A percentile compares a stretch with the other conserved stretches of the same genome.
phyloP scores from a whole-genome alignment of 1,284 basidiomycete species.

The Neonothopanus nambi region DNA sequence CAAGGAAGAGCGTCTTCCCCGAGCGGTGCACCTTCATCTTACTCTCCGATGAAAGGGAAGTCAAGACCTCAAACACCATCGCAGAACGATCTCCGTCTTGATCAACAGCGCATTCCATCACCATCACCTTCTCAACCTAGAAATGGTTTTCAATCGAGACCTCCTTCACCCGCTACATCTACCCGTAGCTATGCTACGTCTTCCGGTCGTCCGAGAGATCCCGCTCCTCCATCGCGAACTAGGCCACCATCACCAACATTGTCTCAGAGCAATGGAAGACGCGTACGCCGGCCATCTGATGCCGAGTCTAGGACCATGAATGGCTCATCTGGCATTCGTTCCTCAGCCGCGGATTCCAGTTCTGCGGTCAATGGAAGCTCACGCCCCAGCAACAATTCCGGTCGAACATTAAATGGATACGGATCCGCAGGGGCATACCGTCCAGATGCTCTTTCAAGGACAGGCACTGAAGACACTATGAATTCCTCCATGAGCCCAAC shows the following conservation, averaged over 20 bases:
- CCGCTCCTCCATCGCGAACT: neutral
- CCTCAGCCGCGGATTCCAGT: neutral
- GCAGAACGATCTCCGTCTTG: slow-evolving; percentile 19
- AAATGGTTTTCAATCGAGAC: slow-evolving; percentile 30
- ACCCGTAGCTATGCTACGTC: slow-evolving; percentile 10
- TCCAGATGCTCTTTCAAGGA: slow-evolving; percentile 10
- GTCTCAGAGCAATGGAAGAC: slow-evolving; percentile 2
- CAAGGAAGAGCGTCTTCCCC: slow-evolving; percentile 20
- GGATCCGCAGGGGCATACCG: neutral
- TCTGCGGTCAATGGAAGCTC: slow-evolving; percentile 1
- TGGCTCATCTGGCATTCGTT: slow-evolving; percentile 2
- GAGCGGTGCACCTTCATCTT: slow-evolving; percentile 21
- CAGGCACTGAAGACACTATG: slow-evolving; percentile 8
- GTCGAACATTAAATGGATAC: too few relatives aligned
- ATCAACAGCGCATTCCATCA: slow-evolving; percentile 20
- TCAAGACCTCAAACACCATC: slow-evolving; percentile 17
- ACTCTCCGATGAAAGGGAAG: slow-evolving; percentile 16
- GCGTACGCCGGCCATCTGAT: slow-evolving; percentile 35
- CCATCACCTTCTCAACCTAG: slow-evolving; percentile 21
- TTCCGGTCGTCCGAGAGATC: slow-evolving; percentile 1
- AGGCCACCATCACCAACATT: slow-evolving; percentile 17
- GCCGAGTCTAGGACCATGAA: slow-evolving; percentile 20
- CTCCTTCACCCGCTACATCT: slow-evolving; percentile 37
- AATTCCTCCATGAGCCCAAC: slow-evolving; percentile 6
- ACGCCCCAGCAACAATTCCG: slow-evolving; percentile 9